Conservation (phyloP, 164 flowering plant genomes). For the Houttuynia cordata region DNA sequence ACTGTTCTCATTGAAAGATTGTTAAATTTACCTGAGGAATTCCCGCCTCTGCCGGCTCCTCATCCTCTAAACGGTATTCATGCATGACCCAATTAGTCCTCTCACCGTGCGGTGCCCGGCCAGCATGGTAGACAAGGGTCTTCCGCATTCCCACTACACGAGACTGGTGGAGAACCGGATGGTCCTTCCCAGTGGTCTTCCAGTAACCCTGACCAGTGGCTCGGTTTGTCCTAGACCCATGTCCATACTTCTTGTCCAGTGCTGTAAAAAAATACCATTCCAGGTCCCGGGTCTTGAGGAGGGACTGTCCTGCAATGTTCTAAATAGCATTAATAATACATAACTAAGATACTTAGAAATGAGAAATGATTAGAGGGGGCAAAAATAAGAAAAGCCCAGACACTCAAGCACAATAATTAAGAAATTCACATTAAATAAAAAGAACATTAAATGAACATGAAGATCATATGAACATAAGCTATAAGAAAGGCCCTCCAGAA, state of each 20-base stretch:
- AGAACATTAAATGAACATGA: too few species aligned
- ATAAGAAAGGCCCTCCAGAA: too few species aligned
- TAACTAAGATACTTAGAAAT: too few species aligned
- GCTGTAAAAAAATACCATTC: conserved; percentile 83
- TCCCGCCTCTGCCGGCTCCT: conserved; percentile 19
- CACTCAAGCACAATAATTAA: too few species aligned
- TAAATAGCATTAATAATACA: background rate
- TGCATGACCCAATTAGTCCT: conserved; percentile 87
- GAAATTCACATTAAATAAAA: too few species aligned
- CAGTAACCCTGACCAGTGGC: conserved; percentile 72
- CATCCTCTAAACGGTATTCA: conserved; percentile 56
- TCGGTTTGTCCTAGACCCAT: conserved; percentile 54
- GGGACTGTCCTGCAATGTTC: conserved; percentile 29
- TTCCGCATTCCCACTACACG: conserved; percentile 60
- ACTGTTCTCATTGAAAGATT: background rate
- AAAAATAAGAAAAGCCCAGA: background rate
- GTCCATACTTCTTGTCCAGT: conserved; percentile 61
- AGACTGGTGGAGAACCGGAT: conserved; percentile 20
- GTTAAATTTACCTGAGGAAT: background rate
- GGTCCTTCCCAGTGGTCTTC: conserved; percentile 86
- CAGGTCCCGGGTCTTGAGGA: conserved; percentile 50
- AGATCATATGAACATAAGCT: too few species aligned
- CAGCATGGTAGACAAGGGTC: conserved; percentile 64
- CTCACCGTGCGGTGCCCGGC: conserved; percentile 68
- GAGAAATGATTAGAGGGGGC: background rate